Evolutionary conservation across 2,329 filamentous ascomycete genomes (phyloP).

Genomic region (Arthroderma sp.): DNA sequence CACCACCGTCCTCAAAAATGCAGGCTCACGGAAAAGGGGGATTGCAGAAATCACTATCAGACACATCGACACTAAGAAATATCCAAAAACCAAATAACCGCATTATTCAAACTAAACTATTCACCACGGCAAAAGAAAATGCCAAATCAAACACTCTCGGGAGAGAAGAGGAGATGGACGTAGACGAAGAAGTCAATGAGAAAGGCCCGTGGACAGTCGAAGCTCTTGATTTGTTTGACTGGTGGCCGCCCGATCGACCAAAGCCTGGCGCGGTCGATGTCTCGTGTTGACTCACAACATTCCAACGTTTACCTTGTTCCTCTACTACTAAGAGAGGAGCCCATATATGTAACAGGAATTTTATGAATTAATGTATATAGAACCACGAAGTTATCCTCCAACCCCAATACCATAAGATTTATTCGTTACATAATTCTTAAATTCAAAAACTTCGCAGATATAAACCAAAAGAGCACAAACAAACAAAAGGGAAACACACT

Average conservation of each 20-base stretch:
- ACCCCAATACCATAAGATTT: too few relatives aligned
- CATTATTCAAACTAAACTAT: conserved; percentile 1
- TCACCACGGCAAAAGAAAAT: neutral
- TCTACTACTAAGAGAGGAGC: too few relatives aligned
- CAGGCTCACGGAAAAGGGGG: neutral
- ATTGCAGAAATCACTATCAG: conserved; percentile 24
- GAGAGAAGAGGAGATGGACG: conserved; percentile 1
- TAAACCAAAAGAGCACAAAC: neutral
- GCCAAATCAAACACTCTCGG: neutral
- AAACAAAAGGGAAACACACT: neutral
- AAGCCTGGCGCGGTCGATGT: conserved; percentile 15
- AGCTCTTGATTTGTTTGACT: conserved; percentile 31
- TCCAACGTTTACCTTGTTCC: too few relatives aligned
- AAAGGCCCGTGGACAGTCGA: conserved; percentile 30
- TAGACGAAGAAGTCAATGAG: conserved; percentile 14
- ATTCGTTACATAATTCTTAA: too few relatives aligned
- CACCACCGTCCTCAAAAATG: conserved; percentile 5
- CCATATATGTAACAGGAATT: too few relatives aligned
- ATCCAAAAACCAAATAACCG: conserved; percentile 1
- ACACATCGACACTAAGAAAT: conserved; percentile 19
- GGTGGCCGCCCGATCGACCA: conserved; percentile 27
- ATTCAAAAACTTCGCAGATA: too few relatives aligned
- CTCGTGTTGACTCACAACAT: neutral
- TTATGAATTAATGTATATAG: too few relatives aligned
- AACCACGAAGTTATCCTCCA: too few relatives aligned